These are phyloP conservation scores for Globisporangium canariense DNA, from an alignment of 352 stramenopile species.

Conservation along the genomic window DNA sequence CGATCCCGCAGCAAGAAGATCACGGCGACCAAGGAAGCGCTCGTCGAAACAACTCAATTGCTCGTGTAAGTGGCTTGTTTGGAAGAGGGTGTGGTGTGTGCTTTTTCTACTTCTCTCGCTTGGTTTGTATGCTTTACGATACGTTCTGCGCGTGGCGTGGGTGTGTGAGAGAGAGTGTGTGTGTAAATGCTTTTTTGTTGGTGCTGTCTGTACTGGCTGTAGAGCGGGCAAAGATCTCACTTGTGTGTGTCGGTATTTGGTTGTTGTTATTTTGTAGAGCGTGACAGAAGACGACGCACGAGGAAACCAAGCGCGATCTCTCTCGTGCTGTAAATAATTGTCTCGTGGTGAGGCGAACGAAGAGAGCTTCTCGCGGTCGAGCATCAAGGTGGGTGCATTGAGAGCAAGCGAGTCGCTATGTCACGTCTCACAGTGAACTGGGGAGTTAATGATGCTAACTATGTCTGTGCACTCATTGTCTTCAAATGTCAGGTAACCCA, in stretches of 20 bases:
- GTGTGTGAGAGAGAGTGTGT: neutral
- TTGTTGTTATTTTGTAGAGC: neutral
- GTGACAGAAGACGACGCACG: neutral
- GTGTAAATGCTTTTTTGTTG: neutral
- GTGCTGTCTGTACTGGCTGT: neutral
- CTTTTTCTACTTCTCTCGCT: neutral
- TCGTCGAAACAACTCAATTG: neutral
- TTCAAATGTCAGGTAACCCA: neutral
- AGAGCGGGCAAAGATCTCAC: neutral
- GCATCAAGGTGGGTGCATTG: slow-evolving; percentile 1
- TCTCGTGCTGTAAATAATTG: neutral
- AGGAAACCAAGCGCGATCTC: neutral
- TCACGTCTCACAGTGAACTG: too few relatives aligned
- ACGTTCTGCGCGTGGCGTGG: neutral
- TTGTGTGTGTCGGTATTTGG: neutral
- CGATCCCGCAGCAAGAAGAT: slow-evolving; percentile 4
- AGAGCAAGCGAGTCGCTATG: neutral
- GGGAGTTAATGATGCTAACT: neutral
- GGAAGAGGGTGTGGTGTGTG: neutral
- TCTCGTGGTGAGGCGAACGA: slow-evolving; percentile 1
- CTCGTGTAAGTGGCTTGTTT: neutral
- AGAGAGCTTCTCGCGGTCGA: neutral
- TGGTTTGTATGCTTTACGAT: neutral
- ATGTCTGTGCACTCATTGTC: neutral
- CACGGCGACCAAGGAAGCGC: neutral